A percentile compares a stretch with the other conserved stretches of the same genome.
Evolutionary conservation across 345 rosid species (phyloP).

Genomic region (Kernera saxatilis): DNA sequence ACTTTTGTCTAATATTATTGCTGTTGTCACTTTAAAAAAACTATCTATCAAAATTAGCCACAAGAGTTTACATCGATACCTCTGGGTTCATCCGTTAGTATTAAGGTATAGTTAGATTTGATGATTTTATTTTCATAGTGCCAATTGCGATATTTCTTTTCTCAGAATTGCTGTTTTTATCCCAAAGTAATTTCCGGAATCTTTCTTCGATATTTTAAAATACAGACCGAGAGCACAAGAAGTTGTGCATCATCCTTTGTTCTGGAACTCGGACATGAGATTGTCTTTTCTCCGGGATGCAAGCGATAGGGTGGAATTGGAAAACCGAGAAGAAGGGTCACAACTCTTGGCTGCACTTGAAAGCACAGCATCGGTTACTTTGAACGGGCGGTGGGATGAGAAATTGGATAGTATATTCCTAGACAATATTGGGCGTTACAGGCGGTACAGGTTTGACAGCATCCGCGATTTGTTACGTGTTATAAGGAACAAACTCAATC

Average conservation of each 20-base stretch:
- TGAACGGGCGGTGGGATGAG: conserved; percentile 67
- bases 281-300: conserved; percentile 68
- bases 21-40: background rate
- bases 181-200: background rate
- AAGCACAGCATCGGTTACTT: conserved; percentile 39
- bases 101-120: no score
- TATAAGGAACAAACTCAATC: conserved; percentile 63
- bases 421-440: conserved; percentile 52
- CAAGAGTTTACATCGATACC: no score
- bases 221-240: conserved; percentile 53
- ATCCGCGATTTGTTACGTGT: conserved; percentile 63
- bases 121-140: no score
- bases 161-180: no score
- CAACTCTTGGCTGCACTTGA: conserved; percentile 54
- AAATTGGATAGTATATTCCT: conserved; percentile 58
- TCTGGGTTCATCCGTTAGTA: no score
- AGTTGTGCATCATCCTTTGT: conserved; percentile 57
- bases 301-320: conserved; percentile 62
- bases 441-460: conserved; percentile 62
- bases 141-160: no score
- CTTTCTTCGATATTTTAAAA: background rate
- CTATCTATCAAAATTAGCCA: background rate
- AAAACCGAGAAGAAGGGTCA: conserved; percentile 51
- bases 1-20: background rate
- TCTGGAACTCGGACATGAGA: conserved; percentile 64